Conservation (phyloP, 352 stramenopile species). For the Globisporangium alternatum region DNA sequence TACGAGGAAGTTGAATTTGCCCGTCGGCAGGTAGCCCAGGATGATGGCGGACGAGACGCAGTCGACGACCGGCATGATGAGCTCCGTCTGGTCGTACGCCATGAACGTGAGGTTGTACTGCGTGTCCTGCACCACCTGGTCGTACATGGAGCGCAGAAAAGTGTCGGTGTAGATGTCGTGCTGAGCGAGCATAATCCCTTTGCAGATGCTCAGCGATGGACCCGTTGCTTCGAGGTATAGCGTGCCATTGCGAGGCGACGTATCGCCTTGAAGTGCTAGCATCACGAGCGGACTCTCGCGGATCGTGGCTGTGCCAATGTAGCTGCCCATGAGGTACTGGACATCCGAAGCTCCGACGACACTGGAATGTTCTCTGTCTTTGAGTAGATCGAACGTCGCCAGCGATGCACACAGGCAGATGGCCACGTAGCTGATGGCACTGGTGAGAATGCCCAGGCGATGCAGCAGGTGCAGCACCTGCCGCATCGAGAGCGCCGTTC, state of each 20-base stretch:
- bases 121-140: constrained; percentile 20
- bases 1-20: constrained; percentile 34
- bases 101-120: constrained; percentile 37
- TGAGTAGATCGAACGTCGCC: background rate
- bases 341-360: constrained; percentile 16
- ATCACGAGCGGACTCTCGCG: constrained; percentile 31
- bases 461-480: constrained; percentile 6
- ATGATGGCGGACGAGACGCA: constrained; percentile 31
- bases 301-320: constrained; percentile 27
- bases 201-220: constrained; percentile 12
- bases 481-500: background rate
- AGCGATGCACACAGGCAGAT: background rate
- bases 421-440: background rate
- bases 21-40: constrained; percentile 12
- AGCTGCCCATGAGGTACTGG: constrained; percentile 25
- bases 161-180: constrained; percentile 32
- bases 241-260: constrained; percentile 24
- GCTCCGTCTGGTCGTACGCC: constrained; percentile 18
- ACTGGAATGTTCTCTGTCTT: constrained; percentile 15
- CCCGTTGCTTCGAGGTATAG: constrained; percentile 35
- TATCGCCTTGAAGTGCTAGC: constrained; percentile 22
- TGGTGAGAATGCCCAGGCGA: background rate
- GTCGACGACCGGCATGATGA: constrained; percentile 43
- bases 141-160: constrained; percentile 30
- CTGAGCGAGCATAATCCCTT: background rate